Evolutionary conservation across 2,329 filamentous ascomycete genomes (phyloP).

Genomic region (Hirsutella minnesotensis): DNA sequence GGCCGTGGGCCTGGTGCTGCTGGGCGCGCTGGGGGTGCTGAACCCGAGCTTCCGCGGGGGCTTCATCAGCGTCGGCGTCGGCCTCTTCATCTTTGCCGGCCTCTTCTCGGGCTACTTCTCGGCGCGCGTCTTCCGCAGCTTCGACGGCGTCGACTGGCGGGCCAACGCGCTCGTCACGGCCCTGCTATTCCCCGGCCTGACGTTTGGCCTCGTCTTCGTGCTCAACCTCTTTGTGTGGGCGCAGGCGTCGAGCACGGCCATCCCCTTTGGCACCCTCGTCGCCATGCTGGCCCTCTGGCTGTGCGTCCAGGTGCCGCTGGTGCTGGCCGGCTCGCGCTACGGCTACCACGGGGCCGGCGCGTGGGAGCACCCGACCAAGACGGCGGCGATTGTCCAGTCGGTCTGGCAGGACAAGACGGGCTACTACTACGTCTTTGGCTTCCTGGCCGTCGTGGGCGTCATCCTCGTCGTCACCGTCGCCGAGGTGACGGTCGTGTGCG

Average conservation of each 20-base stretch:
- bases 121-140: slow-evolving; percentile 70
- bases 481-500: slow-evolving; percentile 72
- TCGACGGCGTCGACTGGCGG: slow-evolving; percentile 62
- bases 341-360: slow-evolving; percentile 55
- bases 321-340: slow-evolving; percentile 69
- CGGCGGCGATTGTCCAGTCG: slow-evolving; percentile 61
- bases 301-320: slow-evolving; percentile 73
- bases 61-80: slow-evolving; percentile 73
- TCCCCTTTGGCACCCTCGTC: slow-evolving; percentile 70
- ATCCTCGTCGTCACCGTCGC: slow-evolving; percentile 67
- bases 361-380: slow-evolving; percentile 77
- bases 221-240: slow-evolving; percentile 86
- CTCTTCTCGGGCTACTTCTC: slow-evolving; percentile 83
- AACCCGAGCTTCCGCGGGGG: slow-evolving; percentile 86
- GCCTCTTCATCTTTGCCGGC: slow-evolving; percentile 73
- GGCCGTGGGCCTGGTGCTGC: slow-evolving; percentile 56
- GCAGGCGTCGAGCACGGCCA: slow-evolving; percentile 75
- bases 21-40: slow-evolving; percentile 65
- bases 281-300: slow-evolving; percentile 69
- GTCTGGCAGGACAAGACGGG: slow-evolving; percentile 85
- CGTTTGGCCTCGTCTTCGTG: slow-evolving; percentile 65
- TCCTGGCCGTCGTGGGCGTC: slow-evolving; percentile 60
- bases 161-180: slow-evolving; percentile 71
- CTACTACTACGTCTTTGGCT: slow-evolving; percentile 88
- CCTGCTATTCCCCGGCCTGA: slow-evolving; percentile 64